Evolutionary conservation across 768 basidiomycete genomes (phyloP), one percentile per base, ranked within the genome.

Genomic region (Lactarius tabidus): DNA sequence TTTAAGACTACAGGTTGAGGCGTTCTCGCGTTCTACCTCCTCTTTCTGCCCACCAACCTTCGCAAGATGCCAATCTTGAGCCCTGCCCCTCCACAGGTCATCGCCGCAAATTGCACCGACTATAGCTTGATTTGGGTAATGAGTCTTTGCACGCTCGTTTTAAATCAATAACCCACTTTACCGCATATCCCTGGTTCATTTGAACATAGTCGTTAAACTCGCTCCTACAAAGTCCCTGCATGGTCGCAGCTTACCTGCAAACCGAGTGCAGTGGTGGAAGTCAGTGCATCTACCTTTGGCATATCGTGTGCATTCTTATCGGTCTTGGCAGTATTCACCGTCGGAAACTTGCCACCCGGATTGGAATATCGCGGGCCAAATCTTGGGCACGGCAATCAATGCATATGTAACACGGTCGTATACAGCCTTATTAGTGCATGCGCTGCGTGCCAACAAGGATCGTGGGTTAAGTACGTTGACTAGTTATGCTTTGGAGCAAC

Each of bases 361-460:
- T n/a, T 58, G 6, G 29, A 55, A 4, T 69, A 69, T 48, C 45
- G 14, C 5, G 66, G 66, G 2, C 66, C 63, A 57, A 33, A 66
- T 3, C n/a, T n/a, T n/a, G n/a, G 4, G 7, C 5, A 28, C 20
- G 59, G 28, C 28, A 41, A 67, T n/a, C 1, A 39, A 33, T 74
- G 74, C 63, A 57, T 39, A 39, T 74, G 74, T 67, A 72, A 69
- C 55, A 69, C 69, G 6, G 72, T 75, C 23, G 48, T 57, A 6
- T 75, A 75, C 63, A 69, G 64, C 28, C 57, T 75, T n/a, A 61
- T 72, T 33, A 68, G 66, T 41, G 73, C 72, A 14, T 74, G 74
- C 57, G 71, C 62, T 57, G 60, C 62, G n/a, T 74, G 74, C 43
- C 74, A 74, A 53, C 60, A 63, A 20, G 35, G 31, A 8, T 0